Evolutionary conservation across 2,329 filamentous ascomycete genomes (phyloP).

Genomic region (Arthrobotrys pseudoclavata): DNA sequence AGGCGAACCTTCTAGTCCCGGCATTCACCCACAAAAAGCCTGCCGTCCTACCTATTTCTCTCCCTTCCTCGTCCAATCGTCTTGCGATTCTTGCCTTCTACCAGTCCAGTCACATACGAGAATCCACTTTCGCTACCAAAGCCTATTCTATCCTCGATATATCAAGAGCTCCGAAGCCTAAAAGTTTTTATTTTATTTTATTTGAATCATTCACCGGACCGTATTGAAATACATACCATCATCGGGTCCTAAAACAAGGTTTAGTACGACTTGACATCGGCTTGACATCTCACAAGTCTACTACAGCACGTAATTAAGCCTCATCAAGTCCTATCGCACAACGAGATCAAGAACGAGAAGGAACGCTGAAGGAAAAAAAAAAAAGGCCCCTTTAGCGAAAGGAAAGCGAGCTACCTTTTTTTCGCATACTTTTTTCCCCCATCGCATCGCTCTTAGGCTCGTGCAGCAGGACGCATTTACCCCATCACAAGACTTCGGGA

Average conservation of each 20-base stretch:
- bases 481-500: conserved; percentile 53
- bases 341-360: conserved; percentile 23
- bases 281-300: conserved; percentile 50
- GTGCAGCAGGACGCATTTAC: conserved; percentile 47
- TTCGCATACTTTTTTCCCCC: conserved; percentile 24
- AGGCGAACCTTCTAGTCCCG: conserved; percentile 37
- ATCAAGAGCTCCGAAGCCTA: conserved; percentile 34
- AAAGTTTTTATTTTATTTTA: conserved; percentile 40
- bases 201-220: not conserved
- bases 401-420: conserved; percentile 45
- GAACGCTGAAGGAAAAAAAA: not conserved
- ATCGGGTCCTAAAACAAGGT: conserved; percentile 38
- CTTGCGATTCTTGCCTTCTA: conserved; percentile 25
- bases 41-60: conserved; percentile 10
- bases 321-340: conserved; percentile 50
- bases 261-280: conserved; percentile 51
- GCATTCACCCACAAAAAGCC: conserved; percentile 42
- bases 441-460: conserved; percentile 35
- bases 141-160: conserved; percentile 23
- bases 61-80: conserved; percentile 34
- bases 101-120: conserved; percentile 44
- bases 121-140: conserved; percentile 37
- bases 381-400: conserved; percentile 52
- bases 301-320: conserved; percentile 58
- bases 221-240: conserved; percentile 22